phyloP scores from a whole-genome alignment of 2,329 filamentous ascomycete genomes.

The Drechslera avenae region DNA sequence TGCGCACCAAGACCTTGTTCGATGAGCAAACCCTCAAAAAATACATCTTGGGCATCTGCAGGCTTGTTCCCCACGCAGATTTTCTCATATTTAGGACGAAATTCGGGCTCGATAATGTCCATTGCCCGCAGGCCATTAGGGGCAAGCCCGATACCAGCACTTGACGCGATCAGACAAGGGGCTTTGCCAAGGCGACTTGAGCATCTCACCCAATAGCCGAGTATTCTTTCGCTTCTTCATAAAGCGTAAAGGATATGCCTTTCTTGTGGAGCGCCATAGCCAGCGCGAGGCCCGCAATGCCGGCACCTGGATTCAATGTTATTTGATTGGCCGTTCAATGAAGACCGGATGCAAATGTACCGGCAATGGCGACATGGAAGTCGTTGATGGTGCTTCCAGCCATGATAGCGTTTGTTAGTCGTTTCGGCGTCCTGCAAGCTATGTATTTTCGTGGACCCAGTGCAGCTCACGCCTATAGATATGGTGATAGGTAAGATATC shows the following conservation, averaged over 20 bases:
- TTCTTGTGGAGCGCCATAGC: slow-evolving; percentile 33
- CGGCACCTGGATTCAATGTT: slow-evolving; percentile 21
- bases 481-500: too few species aligned
- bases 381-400: not conserved
- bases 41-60: slow-evolving; percentile 46
- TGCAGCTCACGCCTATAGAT: too few species aligned
- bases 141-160: slow-evolving; percentile 43
- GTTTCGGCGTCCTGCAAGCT: too few species aligned
- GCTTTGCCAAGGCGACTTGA: not conserved
- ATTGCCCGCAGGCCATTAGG: slow-evolving; percentile 53
- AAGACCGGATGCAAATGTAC: not conserved
- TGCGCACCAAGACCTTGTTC: slow-evolving; percentile 45
- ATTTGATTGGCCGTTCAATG: not conserved
- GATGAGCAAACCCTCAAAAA: slow-evolving; percentile 51
- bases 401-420: not conserved
- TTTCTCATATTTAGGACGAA: slow-evolving; percentile 47
- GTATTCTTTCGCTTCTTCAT: slow-evolving; percentile 32
- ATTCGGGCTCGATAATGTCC: slow-evolving; percentile 49
- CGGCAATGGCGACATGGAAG: slow-evolving; percentile 21
- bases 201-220: slow-evolving; percentile 24
- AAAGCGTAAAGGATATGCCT: slow-evolving; percentile 32
- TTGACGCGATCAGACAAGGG: not conserved
- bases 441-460: too few species aligned
- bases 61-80: slow-evolving; percentile 50
- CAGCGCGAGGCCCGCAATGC: slow-evolving; percentile 35